Base-by-base conservation (phyloP, 345 rosid genomes). In the Carallia pectinifolia region DNA sequence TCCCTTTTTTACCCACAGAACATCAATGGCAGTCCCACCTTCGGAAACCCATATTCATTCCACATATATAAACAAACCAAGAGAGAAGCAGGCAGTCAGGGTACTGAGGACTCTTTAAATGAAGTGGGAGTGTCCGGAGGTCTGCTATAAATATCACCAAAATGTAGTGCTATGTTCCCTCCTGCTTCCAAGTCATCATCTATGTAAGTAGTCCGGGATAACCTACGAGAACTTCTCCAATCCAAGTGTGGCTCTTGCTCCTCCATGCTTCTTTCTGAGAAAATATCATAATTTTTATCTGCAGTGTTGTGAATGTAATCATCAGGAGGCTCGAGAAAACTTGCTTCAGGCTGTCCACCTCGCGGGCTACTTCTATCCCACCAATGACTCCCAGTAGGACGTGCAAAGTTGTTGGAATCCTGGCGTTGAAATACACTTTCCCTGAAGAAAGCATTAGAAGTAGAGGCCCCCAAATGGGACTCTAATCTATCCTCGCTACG, bases 271-370 rank as follows among this genome's bases (percentile, higher is more conserved):
- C 75, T 70, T 53, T 84, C 92, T 0, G 86, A 86, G 10, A 72
- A 48, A 67, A 74, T 75, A 52, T 85, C 85, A 4, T 62, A 40
- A 34, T 53, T 39, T 31, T 68, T 74, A 63, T 65, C 55, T 53
- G 82, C 38, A 6, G 50, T 30, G 50, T 65, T 63, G 15, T 4
- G 80, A 72, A 80, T 74, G 70, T 85, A 85, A 75, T 85, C 93
- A 5, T 85, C 93, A 5, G 97, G 97, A 56, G 98, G 98, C 69
- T 94, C 97, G 1, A 90, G 78, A 63, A 81, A 81, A 58, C 84
- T 81, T 33, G 74, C 30, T 16, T 81, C 71, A 8, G 74, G 69
- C 62, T 68, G 80, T 48, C 79, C 73, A 66, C 64, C 55, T 12
- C 56, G 71, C 0, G 75, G 76, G 62, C 71, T 72, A 27, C 76